Conservation (phyloP, 176 grass and related monocot genomes). For the Hordeum marinum region DNA sequence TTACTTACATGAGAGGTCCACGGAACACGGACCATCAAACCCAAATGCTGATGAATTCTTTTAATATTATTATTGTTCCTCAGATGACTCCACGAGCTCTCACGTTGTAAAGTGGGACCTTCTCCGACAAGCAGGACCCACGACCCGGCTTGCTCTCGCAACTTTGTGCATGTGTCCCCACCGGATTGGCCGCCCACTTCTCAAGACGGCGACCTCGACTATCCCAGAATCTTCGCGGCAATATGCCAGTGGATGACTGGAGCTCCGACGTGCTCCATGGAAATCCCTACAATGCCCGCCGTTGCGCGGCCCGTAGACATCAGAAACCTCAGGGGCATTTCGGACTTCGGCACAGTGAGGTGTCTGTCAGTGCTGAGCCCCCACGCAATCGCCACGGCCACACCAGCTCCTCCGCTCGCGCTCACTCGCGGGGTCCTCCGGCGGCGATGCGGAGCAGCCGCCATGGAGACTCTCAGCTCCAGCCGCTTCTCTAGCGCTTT, state of each 20-base stretch:
- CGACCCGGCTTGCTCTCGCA: neutral
- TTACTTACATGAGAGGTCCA: too few species aligned
- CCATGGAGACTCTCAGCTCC: slow-evolving; percentile 71
- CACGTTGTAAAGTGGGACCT: neutral
- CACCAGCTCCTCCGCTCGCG: neutral
- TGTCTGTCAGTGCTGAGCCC: neutral
- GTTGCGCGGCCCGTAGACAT: rapidly evolving
- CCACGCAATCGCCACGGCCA: slow-evolving; percentile 14
- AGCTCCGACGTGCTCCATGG: neutral
- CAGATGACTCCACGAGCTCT: too few species aligned
- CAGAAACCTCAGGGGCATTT: neutral
- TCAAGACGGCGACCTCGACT: slow-evolving; percentile 34
- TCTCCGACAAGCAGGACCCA: neutral
- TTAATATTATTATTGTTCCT: too few species aligned
- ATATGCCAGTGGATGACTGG: slow-evolving; percentile 25
- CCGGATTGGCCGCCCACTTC: neutral
- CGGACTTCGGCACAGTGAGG: neutral
- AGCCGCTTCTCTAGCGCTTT: slow-evolving; percentile 51
- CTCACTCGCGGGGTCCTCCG: neutral
- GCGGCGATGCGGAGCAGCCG: slow-evolving; percentile 67
- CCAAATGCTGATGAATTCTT: too few species aligned
- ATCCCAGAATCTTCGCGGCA: slow-evolving; percentile 36
- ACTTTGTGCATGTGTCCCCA: neutral
- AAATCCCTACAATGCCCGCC: neutral
- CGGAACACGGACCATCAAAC: too few species aligned